Evolutionary conservation across 345 rosid species (phyloP), one percentile per base, ranked within the genome.

Genomic region (Microcos paniculata): DNA sequence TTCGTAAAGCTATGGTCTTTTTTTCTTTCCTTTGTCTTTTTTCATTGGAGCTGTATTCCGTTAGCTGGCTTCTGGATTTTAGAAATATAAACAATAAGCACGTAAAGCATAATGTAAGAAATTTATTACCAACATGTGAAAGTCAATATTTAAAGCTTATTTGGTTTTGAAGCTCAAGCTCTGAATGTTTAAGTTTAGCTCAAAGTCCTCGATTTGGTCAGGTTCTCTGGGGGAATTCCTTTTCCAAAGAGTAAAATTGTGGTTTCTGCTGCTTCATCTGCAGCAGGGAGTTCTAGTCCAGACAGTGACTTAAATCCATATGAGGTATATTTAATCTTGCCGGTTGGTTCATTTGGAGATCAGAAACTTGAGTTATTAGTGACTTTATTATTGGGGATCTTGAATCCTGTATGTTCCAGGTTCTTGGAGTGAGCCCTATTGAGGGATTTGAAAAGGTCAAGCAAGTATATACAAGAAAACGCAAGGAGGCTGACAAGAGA

Each of bases 351-450:
- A 35, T 19, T 59, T 72, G 30, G 30, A 55, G 16, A 43, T 24
- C 30, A 23, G 8, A 42, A 52, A 13, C 26, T 52, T 0, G 19
- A 65, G 57, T 70, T 72, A n/a, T 19, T 40, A 61, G 13, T 72
- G 65, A n/a, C 59, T 59, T 46, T 35, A 43, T 66, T 48, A 19
- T 21, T 62, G 71, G 8, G 46, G 23, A 53, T 71, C 55, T 23
- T 62, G 35, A 45, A 43, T 58, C 0, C 45, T 67, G 31, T 49
- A 28, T 52, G 66, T 74, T 84, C 76, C 83, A 96, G 99, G 90
- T 96, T 70, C 89, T 96, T 81, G 99, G 98, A 51, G 98, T 94
- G 68, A 92, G 79, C 84, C 92, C 97, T 33, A 63, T 96, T 40
- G 94, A 82, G 77, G 97, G 97, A 52, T 96, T 94, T 76, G 97